Evolutionary conservation across 495 filamentous ascomycete species (phyloP).

Genomic region (Penicillium herquei): DNA sequence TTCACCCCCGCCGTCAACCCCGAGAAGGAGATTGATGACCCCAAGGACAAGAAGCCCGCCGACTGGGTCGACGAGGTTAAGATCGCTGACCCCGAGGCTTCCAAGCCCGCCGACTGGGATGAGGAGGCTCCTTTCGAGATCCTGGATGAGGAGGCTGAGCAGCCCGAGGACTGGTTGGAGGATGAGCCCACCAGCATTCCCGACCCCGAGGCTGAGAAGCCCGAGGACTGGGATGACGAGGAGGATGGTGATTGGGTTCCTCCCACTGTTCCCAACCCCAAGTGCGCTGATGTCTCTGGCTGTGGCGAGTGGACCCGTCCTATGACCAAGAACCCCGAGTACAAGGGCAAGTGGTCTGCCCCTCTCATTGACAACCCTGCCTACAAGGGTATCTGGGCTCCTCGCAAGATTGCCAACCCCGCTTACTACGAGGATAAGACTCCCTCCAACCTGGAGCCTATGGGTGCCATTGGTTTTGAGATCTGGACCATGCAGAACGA

Average conservation of each 20-base stretch:
- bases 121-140: conserved; percentile 97
- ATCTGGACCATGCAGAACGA: conserved; percentile 99
- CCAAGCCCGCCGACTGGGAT: conserved; percentile 98
- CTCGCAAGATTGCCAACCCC: conserved; percentile 95
- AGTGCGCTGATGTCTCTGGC: conserved; percentile 90
- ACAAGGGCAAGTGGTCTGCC: conserved; percentile 98
- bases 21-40: conserved; percentile 92
- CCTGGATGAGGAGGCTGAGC: conserved; percentile 85
- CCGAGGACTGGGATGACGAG: conserved; percentile 99
- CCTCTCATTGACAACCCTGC: conserved; percentile 95
- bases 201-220: conserved; percentile 97
- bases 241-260: conserved; percentile 99
- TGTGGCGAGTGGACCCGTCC: conserved; percentile 93
- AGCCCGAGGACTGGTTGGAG: conserved; percentile 95
- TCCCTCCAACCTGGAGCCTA: conserved; percentile 94
- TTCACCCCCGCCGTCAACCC: conserved; percentile 94
- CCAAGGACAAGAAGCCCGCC: conserved; percentile 90
- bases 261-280: conserved; percentile 92
- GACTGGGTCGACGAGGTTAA: conserved; percentile 92
- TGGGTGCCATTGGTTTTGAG: conserved; percentile 97
- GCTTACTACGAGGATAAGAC: conserved; percentile 97
- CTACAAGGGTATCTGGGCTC: conserved; percentile 96
- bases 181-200: conserved; percentile 82
- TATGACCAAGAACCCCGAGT: conserved; percentile 91
- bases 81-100: conserved; percentile 90